Base-by-base conservation (phyloP, 2,329 filamentous ascomycete species). In the Plenodomus lindquistii region DNA sequence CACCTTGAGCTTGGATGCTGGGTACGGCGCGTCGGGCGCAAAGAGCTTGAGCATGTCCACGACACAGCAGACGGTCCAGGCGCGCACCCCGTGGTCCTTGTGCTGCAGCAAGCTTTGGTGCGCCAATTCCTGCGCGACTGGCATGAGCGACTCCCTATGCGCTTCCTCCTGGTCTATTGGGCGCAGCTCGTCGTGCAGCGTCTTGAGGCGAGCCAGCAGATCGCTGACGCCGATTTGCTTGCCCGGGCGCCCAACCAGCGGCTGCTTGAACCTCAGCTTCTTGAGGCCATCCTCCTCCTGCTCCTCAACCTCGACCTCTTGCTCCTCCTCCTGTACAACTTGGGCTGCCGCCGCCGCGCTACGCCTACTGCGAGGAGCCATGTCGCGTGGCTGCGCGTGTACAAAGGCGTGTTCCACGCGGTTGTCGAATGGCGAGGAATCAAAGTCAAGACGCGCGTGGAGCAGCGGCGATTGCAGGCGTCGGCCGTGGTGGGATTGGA, bases 21-120 rank as follows among this genome's bases (percentile, higher is more conserved):
- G 95, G 74, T 96, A 97, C 16, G 94, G 94, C 69, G 94, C 94
- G 79, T 97, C 87, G 0, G 94, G 94, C 21, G 94, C 94, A 74
- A 91, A 96, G 48, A 99, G 81, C 63, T 89, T 87, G 69, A 99
- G 83, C 60, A 99, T 88, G 71, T 99, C 94, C 45, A 97, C 91
- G 52, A 97, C 80, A 71, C 92, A 97, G 66, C 89, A 89, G 37
- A 91, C 86, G 24, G 89, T 84, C 78, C 88, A 96, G 20, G 94
- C 93, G 72, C 89, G 88, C 57, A 99, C 91, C 46, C 94, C 94
- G 57, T 87, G 88, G 72, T 99, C 94, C 76, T 96, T 96, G 75
- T 99, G 94, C 50, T 84, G 85, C 39, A 99, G 76, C 19, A 99
- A 79, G 65, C 94, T 91, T 52, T 87, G 85, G 55, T 86, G 85